Percentiles rank a stretch among this genome's conserved stretches.
These are phyloP conservation scores for Ceratobasidium sp. DNA, from an alignment of 1,284 basidiomycete species.

Conservation along the genomic window DNA sequence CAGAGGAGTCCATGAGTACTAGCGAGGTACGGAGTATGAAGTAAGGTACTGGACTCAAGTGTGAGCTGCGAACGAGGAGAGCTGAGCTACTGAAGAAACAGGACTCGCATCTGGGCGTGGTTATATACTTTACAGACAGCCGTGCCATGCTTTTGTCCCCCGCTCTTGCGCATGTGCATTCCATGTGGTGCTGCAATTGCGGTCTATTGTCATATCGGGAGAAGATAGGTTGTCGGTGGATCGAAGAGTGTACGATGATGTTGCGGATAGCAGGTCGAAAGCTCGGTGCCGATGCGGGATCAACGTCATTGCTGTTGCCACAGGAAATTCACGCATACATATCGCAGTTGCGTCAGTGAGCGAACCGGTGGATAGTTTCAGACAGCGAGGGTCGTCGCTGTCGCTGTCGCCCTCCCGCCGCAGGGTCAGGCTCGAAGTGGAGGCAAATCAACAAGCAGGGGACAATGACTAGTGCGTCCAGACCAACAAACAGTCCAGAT, in stretches of 20 bases:
- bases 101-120: background rate
- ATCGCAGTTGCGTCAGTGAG: background rate
- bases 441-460: background rate
- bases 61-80: background rate
- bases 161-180: background rate
- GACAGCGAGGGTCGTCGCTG: background rate
- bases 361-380: background rate
- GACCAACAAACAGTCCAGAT: background rate
- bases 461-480: background rate
- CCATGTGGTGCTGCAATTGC: background rate
- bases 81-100: constrained; percentile 3
- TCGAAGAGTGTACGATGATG: background rate
- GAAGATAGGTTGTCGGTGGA: background rate
- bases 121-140: background rate
- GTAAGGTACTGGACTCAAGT: background rate
- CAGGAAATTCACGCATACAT: background rate
- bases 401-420: background rate
- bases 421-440: background rate
- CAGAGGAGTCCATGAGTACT: constrained; percentile 30
- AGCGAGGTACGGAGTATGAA: background rate
- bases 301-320: background rate
- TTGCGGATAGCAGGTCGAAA: background rate
- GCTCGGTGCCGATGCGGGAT: background rate
- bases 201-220: background rate
- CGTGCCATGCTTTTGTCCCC: background rate